Evolutionary conservation across 2,329 filamentous ascomycete genomes (phyloP), one percentile per base, ranked within the genome.

Genomic region (Hypoxylon sp.): DNA sequence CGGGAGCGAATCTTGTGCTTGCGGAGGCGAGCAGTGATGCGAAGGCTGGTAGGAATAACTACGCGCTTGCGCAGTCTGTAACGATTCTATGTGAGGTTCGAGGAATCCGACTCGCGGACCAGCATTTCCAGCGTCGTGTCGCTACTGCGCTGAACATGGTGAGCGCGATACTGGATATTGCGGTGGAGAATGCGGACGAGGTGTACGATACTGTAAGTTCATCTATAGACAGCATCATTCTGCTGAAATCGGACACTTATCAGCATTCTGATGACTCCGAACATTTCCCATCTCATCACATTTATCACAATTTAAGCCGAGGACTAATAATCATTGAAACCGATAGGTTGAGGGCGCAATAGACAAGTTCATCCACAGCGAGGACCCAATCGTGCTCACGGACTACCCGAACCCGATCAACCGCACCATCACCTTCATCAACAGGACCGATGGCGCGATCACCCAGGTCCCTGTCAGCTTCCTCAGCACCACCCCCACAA

Each of bases 51-150:
- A 57, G 74, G 23, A 75, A 75, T 25, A 73, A 60, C 51, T 72
- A 68, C 7, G 73, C 72, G 17, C 61, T 75, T 25, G 73, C 69
- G 50, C 73, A 76, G 59, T 70, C 70, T 1, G 61, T 76, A 25
- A 65, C 62, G 9, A 73, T 76, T 38, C 70, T 76, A 4, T 72
- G 69, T 30, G 74, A 76, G 52, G 71, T 73, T 11, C 67, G 74
- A 5, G 74, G 74, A 5, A 76, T 76, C 21, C 61, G 73, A 19
- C 68, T 75, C 1, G 74, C 70, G 46, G 69, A 75, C 25, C 74
- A 76, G 63, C 73, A 76, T 45, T 76, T 75, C 55, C 73, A 74
- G 65, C 65, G 74, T 10, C 71, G 73, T 4, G 73, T 74, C 7
- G 67, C 74, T 2, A 73, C 74, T n/a, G 73, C 72, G 19, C 51